Conservation (phyloP, 2,329 filamentous ascomycete species). For the Pseudopyricularia cyperi region DNA sequence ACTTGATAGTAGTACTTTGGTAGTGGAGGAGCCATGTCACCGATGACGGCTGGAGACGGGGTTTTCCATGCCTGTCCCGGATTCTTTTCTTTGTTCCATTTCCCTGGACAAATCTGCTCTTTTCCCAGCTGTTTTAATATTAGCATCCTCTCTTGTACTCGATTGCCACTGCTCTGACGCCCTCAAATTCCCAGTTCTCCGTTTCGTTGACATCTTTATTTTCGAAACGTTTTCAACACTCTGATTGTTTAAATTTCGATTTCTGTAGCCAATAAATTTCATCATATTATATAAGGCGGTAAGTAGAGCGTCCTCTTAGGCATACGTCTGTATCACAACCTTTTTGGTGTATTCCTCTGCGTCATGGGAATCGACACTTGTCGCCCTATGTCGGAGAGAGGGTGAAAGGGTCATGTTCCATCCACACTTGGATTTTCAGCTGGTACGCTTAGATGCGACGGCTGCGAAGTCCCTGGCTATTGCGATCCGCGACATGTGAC, state of each 20-base stretch:
- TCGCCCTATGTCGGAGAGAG: too few relatives aligned
- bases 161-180: background rate
- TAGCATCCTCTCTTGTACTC: background rate
- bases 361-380: too few relatives aligned
- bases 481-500: too few relatives aligned
- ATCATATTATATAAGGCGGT: background rate
- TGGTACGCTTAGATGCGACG: too few relatives aligned
- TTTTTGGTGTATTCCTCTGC: too few relatives aligned
- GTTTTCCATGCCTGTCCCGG: background rate
- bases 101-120: background rate
- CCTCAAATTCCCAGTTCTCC: background rate
- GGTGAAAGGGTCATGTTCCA: too few relatives aligned
- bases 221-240: background rate
- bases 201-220: background rate
- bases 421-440: too few relatives aligned
- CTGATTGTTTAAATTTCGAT: background rate
- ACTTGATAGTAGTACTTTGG: too few relatives aligned
- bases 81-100: background rate
- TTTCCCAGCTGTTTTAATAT: background rate
- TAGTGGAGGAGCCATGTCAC: too few relatives aligned
- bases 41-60: background rate
- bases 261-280: background rate
- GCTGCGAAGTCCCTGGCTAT: too few relatives aligned
- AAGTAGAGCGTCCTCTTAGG: background rate
- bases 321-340: background rate